Conservation (phyloP, 306 rosid species). For the Cicer pinnatifidum region DNA sequence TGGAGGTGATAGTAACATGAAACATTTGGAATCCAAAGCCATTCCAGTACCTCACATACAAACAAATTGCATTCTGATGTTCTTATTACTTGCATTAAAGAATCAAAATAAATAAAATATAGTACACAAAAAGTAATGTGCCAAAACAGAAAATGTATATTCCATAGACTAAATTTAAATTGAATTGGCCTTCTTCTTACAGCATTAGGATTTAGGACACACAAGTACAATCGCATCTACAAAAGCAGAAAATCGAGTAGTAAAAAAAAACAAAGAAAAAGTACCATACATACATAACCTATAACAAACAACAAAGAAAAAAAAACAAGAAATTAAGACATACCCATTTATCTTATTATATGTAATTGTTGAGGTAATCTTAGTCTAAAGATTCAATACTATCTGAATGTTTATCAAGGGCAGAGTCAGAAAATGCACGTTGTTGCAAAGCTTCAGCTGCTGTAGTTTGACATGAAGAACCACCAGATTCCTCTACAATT, state of each 20-base stretch:
- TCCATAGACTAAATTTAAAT: slow-evolving; percentile 36
- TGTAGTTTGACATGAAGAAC: slow-evolving; percentile 35
- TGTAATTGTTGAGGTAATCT: slow-evolving; percentile 22
- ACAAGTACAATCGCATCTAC: slow-evolving; percentile 37
- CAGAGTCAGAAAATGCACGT: slow-evolving; percentile 45
- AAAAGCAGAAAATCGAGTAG: slow-evolving; percentile 15
- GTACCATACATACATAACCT: slow-evolving; percentile 46
- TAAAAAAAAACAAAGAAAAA: neutral
- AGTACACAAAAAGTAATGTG: slow-evolving; percentile 5
- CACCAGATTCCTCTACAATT: slow-evolving; percentile 43
- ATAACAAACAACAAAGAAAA: neutral
- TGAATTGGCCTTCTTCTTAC: slow-evolving; percentile 42
- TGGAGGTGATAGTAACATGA: slow-evolving; percentile 16
- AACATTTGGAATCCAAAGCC: neutral
- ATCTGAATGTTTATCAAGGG: slow-evolving; percentile 42
- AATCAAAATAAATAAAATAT: neutral
- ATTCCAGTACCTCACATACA: slow-evolving; percentile 3
- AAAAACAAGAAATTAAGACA: neutral
- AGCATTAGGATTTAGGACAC: slow-evolving; percentile 28
- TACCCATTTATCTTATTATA: slow-evolving; percentile 12
- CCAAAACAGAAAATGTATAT: slow-evolving; percentile 34
- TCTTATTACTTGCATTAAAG: neutral
- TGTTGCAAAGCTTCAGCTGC: neutral
- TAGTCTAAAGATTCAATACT: slow-evolving; percentile 33
- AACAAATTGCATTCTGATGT: slow-evolving; percentile 4